phyloP scores from a whole-genome alignment of 2,329 filamentous ascomycete species.

The Ampelomyces quisqualis region DNA sequence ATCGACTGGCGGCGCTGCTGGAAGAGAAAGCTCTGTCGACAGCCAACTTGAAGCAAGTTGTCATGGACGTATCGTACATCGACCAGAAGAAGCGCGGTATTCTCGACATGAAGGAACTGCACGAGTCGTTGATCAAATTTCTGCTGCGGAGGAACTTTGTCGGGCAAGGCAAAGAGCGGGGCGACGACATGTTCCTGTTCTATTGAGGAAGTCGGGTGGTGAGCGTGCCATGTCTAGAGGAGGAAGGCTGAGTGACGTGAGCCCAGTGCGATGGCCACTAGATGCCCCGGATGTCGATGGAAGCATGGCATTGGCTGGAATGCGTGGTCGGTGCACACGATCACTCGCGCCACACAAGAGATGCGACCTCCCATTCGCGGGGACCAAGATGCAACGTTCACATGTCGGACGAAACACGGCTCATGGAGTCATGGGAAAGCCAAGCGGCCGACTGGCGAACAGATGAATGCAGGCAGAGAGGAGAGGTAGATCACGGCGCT shows the following conservation, averaged over 20 bases:
- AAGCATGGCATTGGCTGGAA: neutral
- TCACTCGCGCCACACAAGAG: slow-evolving; percentile 7
- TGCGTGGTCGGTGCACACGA: slow-evolving; percentile 4
- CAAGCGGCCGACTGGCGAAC: slow-evolving; percentile 18
- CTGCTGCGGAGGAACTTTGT: slow-evolving; percentile 69
- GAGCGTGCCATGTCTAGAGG: neutral
- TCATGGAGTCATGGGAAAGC: slow-evolving; percentile 15
- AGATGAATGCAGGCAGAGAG: slow-evolving; percentile 8
- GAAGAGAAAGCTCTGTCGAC: slow-evolving; percentile 75
- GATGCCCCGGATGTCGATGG: neutral
- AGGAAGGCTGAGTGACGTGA: neutral
- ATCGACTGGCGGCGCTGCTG: slow-evolving; percentile 76
- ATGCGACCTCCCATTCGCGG: slow-evolving; percentile 7
- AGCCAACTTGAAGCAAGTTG: slow-evolving; percentile 71
- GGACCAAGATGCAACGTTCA: slow-evolving; percentile 6
- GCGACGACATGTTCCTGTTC: slow-evolving; percentile 35
- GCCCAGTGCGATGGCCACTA: neutral
- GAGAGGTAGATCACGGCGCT: slow-evolving; percentile 20
- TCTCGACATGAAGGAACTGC: slow-evolving; percentile 92
- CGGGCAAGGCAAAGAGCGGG: slow-evolving; percentile 30
- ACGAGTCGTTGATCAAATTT: slow-evolving; percentile 75
- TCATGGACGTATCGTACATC: slow-evolving; percentile 89
- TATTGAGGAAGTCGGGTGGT: no score
- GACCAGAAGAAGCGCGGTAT: slow-evolving; percentile 93
- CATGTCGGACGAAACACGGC: slow-evolving; percentile 9